Evolutionary conservation across 2,329 filamentous ascomycete genomes (phyloP), one percentile per base, ranked within the genome.

Genomic region (Knoxdaviesia capensis): DNA sequence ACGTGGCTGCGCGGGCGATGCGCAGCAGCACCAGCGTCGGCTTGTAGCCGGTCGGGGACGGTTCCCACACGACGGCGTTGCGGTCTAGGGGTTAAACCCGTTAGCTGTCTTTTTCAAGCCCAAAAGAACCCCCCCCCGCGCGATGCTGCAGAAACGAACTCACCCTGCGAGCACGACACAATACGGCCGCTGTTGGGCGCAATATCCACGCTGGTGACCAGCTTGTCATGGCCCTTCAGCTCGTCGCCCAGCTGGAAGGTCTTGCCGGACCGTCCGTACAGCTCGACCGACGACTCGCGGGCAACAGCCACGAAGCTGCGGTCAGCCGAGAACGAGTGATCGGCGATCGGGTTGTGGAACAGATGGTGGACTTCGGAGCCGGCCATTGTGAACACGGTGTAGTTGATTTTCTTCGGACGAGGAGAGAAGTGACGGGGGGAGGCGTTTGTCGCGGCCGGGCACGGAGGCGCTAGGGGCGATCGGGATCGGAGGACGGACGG

Each of bases 61-160:
- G 84, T 57, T 98, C 90, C 90, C 90, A 98, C 42, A 98, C 90
- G 50, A 96, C 80, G 47, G 90, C 90, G 60, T 98, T 98, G 52
- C 90, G 83, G 61, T 98, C 90, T 92, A 41, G 33, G 7, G 31
- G 30, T 20, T 20, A 10, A 36, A n/a, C 1, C 31, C 7, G 5
- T 38, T 30, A 39, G 33, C n/a, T 30, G 29, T 29, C 29, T 6
- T 7, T 5, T 33, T 9, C 32, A 32, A 10, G 20, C 20, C 20
- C 20, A 39, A 39, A 30, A 40, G 31, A 35, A 9, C 7, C 36
- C 32, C 10, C 6, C 20, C 6, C 5, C 30, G 7, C 28, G n/a
- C 11, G 28, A 28, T 28, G 36, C 11, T n/a, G n/a, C 11, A 40
- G 8, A 36, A 33, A 41, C 31, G 11, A 42, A 52, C 63, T 42